Base-by-base conservation (phyloP, 371 early-diverging fungal species). In the Nosema granulosis region DNA sequence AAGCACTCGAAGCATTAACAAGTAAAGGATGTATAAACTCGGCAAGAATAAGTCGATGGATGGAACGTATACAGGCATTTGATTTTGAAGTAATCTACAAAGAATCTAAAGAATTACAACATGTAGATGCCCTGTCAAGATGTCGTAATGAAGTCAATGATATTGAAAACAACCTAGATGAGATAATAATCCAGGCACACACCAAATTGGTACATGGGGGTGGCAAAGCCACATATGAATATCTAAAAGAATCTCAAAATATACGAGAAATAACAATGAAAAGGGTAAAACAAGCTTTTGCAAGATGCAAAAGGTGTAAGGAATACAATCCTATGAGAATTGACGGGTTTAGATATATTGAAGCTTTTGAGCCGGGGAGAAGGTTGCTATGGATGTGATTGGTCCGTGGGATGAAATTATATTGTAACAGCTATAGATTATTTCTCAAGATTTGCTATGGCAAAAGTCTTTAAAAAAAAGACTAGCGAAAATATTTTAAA, bases 361-460 rank as follows among this genome's bases (percentile, higher is more conserved):
- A 58, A 13, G 11, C 29, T 63, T 63, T 18, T 63, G 37, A 63
- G 2, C 3, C 22, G 20, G 63, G 63, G 18, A 63, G n/a, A 63
- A 63, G 35, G 63, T 63, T 16, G 63, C 18, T 6, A 37, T 63
- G 20, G 63, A 63, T 22, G 34, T 63, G 3, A 63, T 63, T n/a
- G 63, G 63, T 18, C 63, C 37, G 34, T 18, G 4, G 16, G 34
- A 59, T 29, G 63, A 38, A 18, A 1, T 6, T 63, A 35, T 35
- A 37, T 63, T 63, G n/a, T 35, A 37, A 63, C 63, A 26, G 63
- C 37, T 37, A 37, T 63, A 35, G 63, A 63, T 37, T 63, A 63
- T 63, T 63, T 63, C 22, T 20, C 20, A 2, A 63, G 35, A 35
- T 34, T 26, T 3, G 63, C 18, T 18, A 31, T 18, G 63, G 32